phyloP scores from a whole-genome alignment of 2,329 filamentous ascomycete genomes.

The Corynespora cassiicola region DNA sequence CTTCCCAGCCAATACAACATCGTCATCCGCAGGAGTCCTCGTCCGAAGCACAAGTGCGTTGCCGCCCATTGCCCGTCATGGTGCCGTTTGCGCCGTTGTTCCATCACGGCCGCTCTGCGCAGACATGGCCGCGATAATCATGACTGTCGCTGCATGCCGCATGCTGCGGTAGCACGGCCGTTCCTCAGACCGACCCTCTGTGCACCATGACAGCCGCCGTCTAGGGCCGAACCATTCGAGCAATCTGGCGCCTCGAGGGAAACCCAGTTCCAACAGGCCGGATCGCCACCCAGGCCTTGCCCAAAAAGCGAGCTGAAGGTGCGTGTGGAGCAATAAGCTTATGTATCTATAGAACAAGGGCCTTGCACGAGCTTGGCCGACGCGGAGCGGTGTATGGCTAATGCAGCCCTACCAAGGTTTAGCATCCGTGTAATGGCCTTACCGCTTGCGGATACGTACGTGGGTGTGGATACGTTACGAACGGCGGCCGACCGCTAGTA shows the following conservation, averaged over 20 bases:
- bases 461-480: conserved; percentile 23
- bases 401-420: conserved; percentile 31
- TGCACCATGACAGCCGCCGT: neutral
- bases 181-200: no score
- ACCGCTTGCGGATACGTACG: conserved; percentile 17
- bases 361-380: conserved; percentile 18
- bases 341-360: conserved; percentile 22
- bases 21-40: no score
- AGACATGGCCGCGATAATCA: no score
- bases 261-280: conserved; percentile 5
- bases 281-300: conserved; percentile 10
- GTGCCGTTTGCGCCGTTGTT: no score
- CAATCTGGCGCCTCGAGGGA: neutral
- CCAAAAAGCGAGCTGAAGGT: conserved; percentile 16
- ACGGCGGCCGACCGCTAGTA: conserved; percentile 25
- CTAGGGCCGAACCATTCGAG: conserved; percentile 6
- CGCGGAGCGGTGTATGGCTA: conserved; percentile 31
- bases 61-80: no score
- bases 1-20: no score
- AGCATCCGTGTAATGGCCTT: conserved; percentile 16
- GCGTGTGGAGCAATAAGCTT: conserved; percentile 36
- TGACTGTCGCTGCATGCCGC: no score
- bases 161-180: no score
- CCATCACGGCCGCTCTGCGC: no score
- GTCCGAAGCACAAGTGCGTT: no score